Evolutionary conservation across 2,329 filamentous ascomycete species (phyloP).

Genomic region (Epichloe sibirici): DNA sequence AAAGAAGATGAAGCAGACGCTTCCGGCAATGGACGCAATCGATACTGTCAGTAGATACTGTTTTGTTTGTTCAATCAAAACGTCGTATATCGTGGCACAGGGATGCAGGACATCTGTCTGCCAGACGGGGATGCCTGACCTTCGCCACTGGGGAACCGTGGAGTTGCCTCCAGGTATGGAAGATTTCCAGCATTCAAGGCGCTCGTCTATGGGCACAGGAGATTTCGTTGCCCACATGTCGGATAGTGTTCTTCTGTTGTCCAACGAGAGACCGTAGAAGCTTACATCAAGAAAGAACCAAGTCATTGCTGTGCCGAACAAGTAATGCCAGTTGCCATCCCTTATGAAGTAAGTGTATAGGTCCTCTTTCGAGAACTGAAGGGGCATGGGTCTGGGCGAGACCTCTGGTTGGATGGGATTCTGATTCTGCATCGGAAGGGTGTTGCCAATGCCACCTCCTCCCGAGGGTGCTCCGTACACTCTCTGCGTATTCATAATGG

Average conservation of each 20-base stretch:
- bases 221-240: conserved; percentile 26
- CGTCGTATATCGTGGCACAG: conserved; percentile 40
- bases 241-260: conserved; percentile 26
- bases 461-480: conserved; percentile 36
- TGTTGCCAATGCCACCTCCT: conserved; percentile 6
- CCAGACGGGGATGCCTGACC: conserved; percentile 31
- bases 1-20: conserved; percentile 34
- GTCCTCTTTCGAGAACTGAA: conserved; percentile 37
- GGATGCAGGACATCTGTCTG: conserved; percentile 35
- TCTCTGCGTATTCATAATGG: conserved; percentile 46
- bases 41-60: conserved; percentile 41
- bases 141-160: conserved; percentile 28
- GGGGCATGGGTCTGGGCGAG: conserved; percentile 26
- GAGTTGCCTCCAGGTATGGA: conserved; percentile 30
- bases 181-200: conserved; percentile 36
- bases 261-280: conserved; percentile 41
- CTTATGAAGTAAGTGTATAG: conserved; percentile 38
- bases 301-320: conserved; percentile 30
- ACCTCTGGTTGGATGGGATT: conserved; percentile 18
- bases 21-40: conserved; percentile 37
- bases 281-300: conserved; percentile 44
- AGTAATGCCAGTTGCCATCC: conserved; percentile 23
- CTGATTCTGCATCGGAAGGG: conserved; percentile 12
- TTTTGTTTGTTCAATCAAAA: conserved; percentile 38
- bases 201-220: conserved; percentile 21